Conservation (phyloP, 805 yeast species). For the Phaffomyces thermotolerans region DNA sequence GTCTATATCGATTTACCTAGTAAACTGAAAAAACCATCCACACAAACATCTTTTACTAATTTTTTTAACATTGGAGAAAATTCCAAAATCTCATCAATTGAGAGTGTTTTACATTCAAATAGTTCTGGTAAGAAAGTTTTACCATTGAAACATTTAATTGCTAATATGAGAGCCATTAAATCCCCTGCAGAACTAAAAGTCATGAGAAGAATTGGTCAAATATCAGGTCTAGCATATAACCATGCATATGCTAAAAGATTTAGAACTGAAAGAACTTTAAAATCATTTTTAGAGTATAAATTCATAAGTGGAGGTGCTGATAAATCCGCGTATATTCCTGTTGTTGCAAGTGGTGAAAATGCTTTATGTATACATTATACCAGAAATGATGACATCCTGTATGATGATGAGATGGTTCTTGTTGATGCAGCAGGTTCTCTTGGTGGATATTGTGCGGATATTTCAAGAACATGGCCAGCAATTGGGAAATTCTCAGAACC, state of each 20-base stretch:
- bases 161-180: conserved; percentile 58
- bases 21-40: conserved; percentile 15
- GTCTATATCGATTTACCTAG: conserved; percentile 49
- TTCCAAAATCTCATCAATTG: conserved; percentile 22
- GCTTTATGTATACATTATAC: conserved; percentile 92
- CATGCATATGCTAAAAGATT: conserved; percentile 67
- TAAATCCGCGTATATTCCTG: conserved; percentile 86
- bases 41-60: conserved; percentile 20
- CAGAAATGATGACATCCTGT: conserved; percentile 76
- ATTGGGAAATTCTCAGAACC: conserved; percentile 65
- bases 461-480: conserved; percentile 95
- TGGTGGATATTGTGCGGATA: conserved; percentile 95
- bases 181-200: conserved; percentile 68
- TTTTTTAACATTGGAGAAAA: conserved; percentile 24
- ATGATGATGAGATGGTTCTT: conserved; percentile 73
- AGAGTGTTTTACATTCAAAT: conserved; percentile 20
- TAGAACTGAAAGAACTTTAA: conserved; percentile 67
- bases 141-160: conserved; percentile 36
- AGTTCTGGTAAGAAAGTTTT: conserved; percentile 30
- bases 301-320: conserved; percentile 88
- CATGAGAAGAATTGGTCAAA: conserved; percentile 77
- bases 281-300: conserved; percentile 72
- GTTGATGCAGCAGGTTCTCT: conserved; percentile 92
- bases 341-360: conserved; percentile 89
- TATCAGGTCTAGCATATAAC: conserved; percentile 79